Conservation (phyloP, 2,329 filamentous ascomycete genomes). For the Clonostachys solani region DNA sequence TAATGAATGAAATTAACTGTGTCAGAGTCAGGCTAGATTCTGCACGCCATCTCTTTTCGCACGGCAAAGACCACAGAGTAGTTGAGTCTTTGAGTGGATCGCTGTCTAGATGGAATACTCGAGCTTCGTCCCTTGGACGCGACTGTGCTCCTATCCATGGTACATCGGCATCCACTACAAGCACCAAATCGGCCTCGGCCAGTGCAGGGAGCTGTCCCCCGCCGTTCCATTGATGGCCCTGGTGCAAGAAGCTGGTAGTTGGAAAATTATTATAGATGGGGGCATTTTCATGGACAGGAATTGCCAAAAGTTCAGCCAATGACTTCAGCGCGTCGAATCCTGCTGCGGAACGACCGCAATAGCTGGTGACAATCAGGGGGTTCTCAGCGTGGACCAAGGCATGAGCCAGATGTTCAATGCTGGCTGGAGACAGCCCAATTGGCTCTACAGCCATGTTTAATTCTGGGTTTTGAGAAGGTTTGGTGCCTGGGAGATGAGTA, state of each 20-base stretch:
- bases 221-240: slow-evolving; percentile 11
- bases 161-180: slow-evolving; percentile 63
- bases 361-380: slow-evolving; percentile 9
- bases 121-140: slow-evolving; percentile 49
- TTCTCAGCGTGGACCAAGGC: slow-evolving; percentile 1
- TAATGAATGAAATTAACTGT: slow-evolving; percentile 11
- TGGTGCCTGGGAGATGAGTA: slow-evolving; percentile 1
- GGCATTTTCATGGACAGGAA: slow-evolving; percentile 42
- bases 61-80: slow-evolving; percentile 50
- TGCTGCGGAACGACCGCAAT: slow-evolving; percentile 4
- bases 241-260: slow-evolving; percentile 8
- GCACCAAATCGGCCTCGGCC: slow-evolving; percentile 57
- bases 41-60: slow-evolving; percentile 39
- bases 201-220: slow-evolving; percentile 27
- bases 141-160: slow-evolving; percentile 65
- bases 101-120: slow-evolving; percentile 60
- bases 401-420: slow-evolving; percentile 3
- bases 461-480: slow-evolving; percentile 3
- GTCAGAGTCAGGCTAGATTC: slow-evolving; percentile 34
- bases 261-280: slow-evolving; percentile 37
- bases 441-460: slow-evolving; percentile 5
- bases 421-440: slow-evolving; percentile 2
- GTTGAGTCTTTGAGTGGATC: slow-evolving; percentile 60
- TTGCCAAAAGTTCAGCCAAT: slow-evolving; percentile 11
- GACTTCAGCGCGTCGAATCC: slow-evolving; percentile 6